Evolutionary conservation across 2,329 filamentous ascomycete genomes (phyloP).

Genomic region (Gaeumannomyces sp.): DNA sequence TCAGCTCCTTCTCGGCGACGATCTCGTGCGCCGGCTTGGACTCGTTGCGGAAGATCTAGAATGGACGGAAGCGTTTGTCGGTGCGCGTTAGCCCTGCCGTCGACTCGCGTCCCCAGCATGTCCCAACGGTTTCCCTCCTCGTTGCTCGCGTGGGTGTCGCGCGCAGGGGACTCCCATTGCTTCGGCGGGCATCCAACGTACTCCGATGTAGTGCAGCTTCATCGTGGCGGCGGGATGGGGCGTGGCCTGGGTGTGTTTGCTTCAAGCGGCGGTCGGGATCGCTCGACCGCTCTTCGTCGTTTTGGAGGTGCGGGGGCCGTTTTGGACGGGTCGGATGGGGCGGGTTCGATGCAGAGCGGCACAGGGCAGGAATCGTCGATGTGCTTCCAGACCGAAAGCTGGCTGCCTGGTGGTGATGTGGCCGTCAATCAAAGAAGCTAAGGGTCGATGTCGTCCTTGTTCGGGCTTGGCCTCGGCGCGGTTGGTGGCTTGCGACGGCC

Average conservation of each 20-base stretch:
- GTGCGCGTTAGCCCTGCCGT: not conserved
- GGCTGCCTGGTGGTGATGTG: not conserved
- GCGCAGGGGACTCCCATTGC: not conserved
- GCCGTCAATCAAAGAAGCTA: not conserved
- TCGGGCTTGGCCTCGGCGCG: not conserved
- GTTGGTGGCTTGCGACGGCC: not conserved
- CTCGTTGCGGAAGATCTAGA: slow-evolving; percentile 75
- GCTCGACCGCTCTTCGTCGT: not conserved
- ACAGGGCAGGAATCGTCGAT: not conserved
- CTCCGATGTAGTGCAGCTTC: slow-evolving; percentile 86
- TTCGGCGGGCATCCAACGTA: slow-evolving; percentile 37
- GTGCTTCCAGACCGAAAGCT: not conserved
- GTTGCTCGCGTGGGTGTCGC: not conserved
- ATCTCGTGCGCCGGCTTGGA: slow-evolving; percentile 70
- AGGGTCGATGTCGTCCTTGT: not conserved
- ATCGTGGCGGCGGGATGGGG: slow-evolving; percentile 42
- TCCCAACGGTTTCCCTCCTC: not conserved
- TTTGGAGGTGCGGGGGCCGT: not conserved
- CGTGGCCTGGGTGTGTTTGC: not conserved
- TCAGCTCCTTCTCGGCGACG: slow-evolving; percentile 69
- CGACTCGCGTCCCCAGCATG: not conserved
- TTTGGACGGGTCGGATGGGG: not conserved
- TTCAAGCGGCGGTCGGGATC: not conserved
- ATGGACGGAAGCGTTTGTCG: slow-evolving; percentile 8
- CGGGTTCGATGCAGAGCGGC: not conserved